Evolutionary conservation across 129 eudicot species (phyloP).

Genomic region (Artemisia annua): DNA sequence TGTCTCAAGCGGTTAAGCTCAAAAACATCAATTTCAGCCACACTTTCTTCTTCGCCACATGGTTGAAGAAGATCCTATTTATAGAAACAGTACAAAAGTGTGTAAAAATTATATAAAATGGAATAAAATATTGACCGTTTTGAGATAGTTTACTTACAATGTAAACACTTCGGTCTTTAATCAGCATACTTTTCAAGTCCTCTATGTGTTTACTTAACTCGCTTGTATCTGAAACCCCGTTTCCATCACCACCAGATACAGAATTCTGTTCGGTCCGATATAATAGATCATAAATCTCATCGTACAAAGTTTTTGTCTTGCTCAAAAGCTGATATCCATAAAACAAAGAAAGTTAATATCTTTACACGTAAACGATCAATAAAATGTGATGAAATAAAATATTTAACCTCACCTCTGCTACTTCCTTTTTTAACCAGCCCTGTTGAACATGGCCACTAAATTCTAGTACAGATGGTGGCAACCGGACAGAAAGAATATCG

Average conservation of each 20-base stretch:
- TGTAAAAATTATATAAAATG: neutral
- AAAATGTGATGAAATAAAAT: conserved; percentile 4
- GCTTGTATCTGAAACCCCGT: conserved; percentile 37
- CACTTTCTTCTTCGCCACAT: conserved; percentile 24
- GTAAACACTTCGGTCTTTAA: conserved; percentile 56
- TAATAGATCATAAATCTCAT: conserved; percentile 55
- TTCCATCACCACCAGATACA: conserved; percentile 32
- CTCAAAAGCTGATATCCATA: conserved; percentile 54
- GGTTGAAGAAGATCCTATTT: conserved; percentile 60
- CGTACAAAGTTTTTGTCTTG: conserved; percentile 60
- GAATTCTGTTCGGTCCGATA: conserved; percentile 43
- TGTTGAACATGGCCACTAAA: conserved; percentile 52
- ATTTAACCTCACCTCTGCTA: conserved; percentile 54
- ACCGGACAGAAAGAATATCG: conserved; percentile 72
- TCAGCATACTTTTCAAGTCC: conserved; percentile 53
- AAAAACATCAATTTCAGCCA: conserved; percentile 55
- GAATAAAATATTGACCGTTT: neutral
- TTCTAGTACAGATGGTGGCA: conserved; percentile 79
- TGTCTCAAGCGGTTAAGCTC: conserved; percentile 83
- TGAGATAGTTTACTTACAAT: conserved; percentile 43
- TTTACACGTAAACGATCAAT: neutral
- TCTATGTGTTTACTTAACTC: conserved; percentile 49
- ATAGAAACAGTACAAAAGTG: conserved; percentile 20
- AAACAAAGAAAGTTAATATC: conserved; percentile 18
- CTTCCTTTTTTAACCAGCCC: conserved; percentile 73